Evolutionary conservation across 2,329 filamentous ascomycete species (phyloP), one percentile per base, ranked within the genome.

Genomic region (Trichoderma koningiopsis): DNA sequence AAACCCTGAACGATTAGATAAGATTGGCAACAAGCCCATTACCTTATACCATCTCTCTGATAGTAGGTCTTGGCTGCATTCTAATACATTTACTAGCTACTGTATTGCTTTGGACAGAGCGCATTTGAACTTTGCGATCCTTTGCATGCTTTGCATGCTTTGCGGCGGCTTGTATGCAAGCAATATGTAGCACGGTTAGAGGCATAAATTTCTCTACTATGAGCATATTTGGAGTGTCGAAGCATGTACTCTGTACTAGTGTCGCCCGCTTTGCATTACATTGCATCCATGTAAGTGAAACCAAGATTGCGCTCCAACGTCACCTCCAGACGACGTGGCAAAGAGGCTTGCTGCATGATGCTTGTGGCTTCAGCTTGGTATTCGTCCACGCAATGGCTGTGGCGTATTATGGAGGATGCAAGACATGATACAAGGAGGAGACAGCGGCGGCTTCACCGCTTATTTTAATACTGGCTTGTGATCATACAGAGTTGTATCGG

Each of bases 1-100:
- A 67, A 13, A 67, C 64, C 55, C 64, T 67, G 64, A 67, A 16
- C 10, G 55, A 67, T 67, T 59, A 67, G n/a, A 59, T 67, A 67
- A 59, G 40, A 29, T 31, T 24, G 14, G 16, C 10, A 19, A 56
- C n/a, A 43, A 11, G 24, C 35, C 61, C 22, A 19, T 22, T 14
- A 11, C 14, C 19, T 35, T 2, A n/a, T 29, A 16, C 2, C 13
- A 47, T 57, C 27, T 5, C 29, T 40, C 37, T 1, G 8, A 14
- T 22, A 40, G 29, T 31, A 22, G 1, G 27, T 1, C 40, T 29
- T 52, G 64, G 22, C 22, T n/a, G 33, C 33, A 0, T 35, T 4
- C 31, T 7, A 55, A 11, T 14, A 55, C 1, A 43, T 53, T 35
- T 19, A 19, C 14, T 59, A 37, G 19, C 35, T 24, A 24, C 58